Evolutionary conservation across 306 rosid genomes (phyloP).

Genomic region (Arachis stenosperma): DNA sequence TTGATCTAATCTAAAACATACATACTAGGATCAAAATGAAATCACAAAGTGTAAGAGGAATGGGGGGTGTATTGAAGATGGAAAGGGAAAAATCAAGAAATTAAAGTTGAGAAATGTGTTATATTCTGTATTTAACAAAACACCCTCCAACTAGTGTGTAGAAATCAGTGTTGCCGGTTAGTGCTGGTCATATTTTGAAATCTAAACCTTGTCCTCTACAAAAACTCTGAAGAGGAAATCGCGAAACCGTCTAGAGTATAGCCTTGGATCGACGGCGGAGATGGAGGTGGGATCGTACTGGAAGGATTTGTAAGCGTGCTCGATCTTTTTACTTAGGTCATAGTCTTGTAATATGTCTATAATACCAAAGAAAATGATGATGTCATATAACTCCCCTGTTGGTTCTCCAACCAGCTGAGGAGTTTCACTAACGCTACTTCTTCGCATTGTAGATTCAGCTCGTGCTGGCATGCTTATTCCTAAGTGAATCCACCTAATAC

Average conservation of each 20-base stretch:
- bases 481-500: conserved; percentile 69
- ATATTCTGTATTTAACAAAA: conserved; percentile 36
- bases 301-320: conserved; percentile 94
- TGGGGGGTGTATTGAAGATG: conserved; percentile 18
- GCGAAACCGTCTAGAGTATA: conserved; percentile 88
- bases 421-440: conserved; percentile 56
- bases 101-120: conserved; percentile 20
- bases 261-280: conserved; percentile 98
- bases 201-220: conserved; percentile 69
- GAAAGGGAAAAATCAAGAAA: conserved; percentile 25
- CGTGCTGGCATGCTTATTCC: conserved; percentile 89
- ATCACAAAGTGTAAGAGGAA: conserved; percentile 12
- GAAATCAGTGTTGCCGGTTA: conserved; percentile 42
- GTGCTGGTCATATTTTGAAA: conserved; percentile 46
- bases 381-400: conserved; percentile 79
- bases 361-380: conserved; percentile 76
- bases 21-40: conserved; percentile 43
- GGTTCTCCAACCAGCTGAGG: conserved; percentile 93
- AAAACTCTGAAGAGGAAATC: conserved; percentile 93
- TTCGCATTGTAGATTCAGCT: conserved; percentile 72
- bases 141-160: conserved; percentile 46
- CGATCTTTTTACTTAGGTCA: conserved; percentile 94
- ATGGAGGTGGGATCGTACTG: conserved; percentile 85
- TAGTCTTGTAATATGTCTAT: conserved; percentile 98
- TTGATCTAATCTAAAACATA: conserved; percentile 54